Evolutionary conservation across 345 rosid species (phyloP).

Genomic region (Gossypium anomalum): DNA sequence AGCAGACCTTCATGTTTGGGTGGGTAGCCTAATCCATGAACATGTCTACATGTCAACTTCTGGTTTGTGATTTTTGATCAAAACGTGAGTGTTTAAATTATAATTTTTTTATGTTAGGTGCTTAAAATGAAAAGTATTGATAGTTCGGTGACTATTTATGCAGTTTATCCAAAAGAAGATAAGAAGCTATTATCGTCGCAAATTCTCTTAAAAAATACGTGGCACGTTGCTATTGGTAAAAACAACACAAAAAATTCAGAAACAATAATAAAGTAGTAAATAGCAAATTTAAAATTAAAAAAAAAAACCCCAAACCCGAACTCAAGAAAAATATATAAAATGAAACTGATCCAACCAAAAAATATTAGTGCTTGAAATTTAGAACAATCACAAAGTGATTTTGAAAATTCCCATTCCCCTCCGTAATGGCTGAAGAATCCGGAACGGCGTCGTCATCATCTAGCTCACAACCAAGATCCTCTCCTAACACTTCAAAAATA

Average conservation of each 20-base stretch:
- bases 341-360: not conserved
- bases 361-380: not conserved
- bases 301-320: not conserved
- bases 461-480: slow-evolving; percentile 25
- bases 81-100: too few relatives aligned
- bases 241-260: not conserved
- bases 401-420: slow-evolving; percentile 4
- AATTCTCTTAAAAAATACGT: not conserved
- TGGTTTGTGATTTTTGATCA: too few relatives aligned
- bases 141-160: too few relatives aligned
- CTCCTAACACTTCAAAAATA: slow-evolving; percentile 27
- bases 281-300: not conserved
- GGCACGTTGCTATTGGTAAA: not conserved
- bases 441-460: slow-evolving; percentile 31
- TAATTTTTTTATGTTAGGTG: too few relatives aligned
- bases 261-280: not conserved
- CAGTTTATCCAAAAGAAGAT: too few relatives aligned
- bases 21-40: fast-evolving
- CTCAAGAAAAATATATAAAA: not conserved
- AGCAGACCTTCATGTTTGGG: fast-evolving
- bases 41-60: too few relatives aligned
- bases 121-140: too few relatives aligned
- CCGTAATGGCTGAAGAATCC: slow-evolving; percentile 43
- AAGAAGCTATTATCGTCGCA: too few relatives aligned
- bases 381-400: slow-evolving; percentile 3